Base-by-base conservation (phyloP, 1,139 yeast species). In the Zygosaccharomyces sapae region DNA sequence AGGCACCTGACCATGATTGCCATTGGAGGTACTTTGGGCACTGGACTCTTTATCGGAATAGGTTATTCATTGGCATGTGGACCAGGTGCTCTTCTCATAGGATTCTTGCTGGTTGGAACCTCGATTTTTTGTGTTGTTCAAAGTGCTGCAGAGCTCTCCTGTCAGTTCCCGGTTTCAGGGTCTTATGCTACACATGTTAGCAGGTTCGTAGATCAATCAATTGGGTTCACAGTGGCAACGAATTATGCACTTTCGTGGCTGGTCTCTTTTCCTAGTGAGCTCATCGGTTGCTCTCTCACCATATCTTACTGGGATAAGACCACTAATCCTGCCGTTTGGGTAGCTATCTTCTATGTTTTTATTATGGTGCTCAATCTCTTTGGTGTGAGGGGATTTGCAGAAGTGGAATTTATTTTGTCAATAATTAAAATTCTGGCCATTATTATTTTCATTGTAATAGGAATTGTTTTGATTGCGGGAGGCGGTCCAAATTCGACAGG, bases 371-470 rank as follows among this genome's bases (percentile, higher is more conserved):
- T 79, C 46, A 80, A 80, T 58, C 62, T 79, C 34, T 74, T 74
- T 48, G 84, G 84, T 10, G 79, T 76, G 47, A 73, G 72, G 56
- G 85, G 85, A 31, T 82, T 79, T 58, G 88, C 86, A 46, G 86
- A 81, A 62, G 83, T 83, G 9, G 88, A 82, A 66, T 80, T 79
- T 49, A 57, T 71, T 48, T 72, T 82, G 45, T 75, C 85, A 4
- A 57, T 74, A 24, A 68, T 81, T 53, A 82, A 82, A 64, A 76
- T 81, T 20, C 49, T 76, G 31, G 83, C 86, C 4, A 75, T 82
- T 22, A 57, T 74, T 34, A 85, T 84, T 1, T 82, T 81, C 61
- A 73, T 81, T 52, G 76, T 82, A 44, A 67, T 81, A 31, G 85
- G 85, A 9, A 71, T 82, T 25, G 74, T 80, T 4, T 60, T 80